Base-by-base conservation (phyloP, 768 basidiomycete species). In the Candolleomyces aberdarensis region DNA sequence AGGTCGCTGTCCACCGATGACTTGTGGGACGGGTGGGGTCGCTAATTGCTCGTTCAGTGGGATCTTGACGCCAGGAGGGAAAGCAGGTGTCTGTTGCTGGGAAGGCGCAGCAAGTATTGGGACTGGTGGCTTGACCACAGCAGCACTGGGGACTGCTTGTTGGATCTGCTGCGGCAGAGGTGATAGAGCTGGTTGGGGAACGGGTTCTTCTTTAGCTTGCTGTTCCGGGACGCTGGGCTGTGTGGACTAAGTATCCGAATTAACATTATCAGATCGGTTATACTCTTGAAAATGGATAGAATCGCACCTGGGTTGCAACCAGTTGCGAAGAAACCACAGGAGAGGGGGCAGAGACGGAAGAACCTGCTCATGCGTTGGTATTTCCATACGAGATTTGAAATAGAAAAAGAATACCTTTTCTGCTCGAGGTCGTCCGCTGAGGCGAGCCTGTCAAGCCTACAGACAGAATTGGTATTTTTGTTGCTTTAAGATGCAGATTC, bases 21-120 rank as follows among this genome's bases (percentile, higher is more conserved):
- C 73, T 43, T 78, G 74, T 26, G 66, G 61, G 49, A 56, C 59
- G 60, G 67, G 64, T 56, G 72, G 68, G 60, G 62, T 32, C 63
- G 64, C 17, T 62, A 67, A 57, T 78, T 57, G 83, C 26, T 86
- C 84, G 43, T 69, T 75, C 63, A 76, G 77, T 26, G 79, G 75
- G 3, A 80, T 78, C 65, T 86, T 87, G 66, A 89, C 85, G 17
- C 90, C 88, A 29, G 89, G 87, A 51, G 89, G 87, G 73, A 85
- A 86, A 59, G 84, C 84, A 3, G 83, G 84, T 67, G 84, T 83
- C 62, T 83, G 82, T 48, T 81, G 80, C 47, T 41, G 79, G 41
- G 81, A 78, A 32, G 73, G 74, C 40, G 71, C 74, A 46, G 74
- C 65, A 26, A 74, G 63, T 60, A 74, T 71, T 62, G 67, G 67